Conservation (phyloP, 139 green algal genomes). For the Diplosphaera chodatii region DNA sequence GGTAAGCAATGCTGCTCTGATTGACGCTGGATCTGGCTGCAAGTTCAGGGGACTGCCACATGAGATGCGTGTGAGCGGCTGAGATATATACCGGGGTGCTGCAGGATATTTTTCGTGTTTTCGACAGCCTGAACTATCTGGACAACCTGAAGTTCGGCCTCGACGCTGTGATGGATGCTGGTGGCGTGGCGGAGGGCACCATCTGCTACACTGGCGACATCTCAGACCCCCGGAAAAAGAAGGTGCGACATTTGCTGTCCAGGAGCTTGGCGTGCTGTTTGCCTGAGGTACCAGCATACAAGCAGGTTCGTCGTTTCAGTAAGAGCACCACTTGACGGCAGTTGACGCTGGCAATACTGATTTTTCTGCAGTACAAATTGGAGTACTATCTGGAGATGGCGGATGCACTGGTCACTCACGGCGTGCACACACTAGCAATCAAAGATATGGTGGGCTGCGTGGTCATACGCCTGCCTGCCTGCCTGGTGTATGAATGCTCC, state of each 20-base stretch:
- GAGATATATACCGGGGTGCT: too few species aligned
- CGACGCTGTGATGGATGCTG: conserved; percentile 35
- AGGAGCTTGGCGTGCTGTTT: too few species aligned
- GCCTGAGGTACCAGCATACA: too few species aligned
- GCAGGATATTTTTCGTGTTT: conserved; percentile 86
- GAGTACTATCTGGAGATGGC: conserved; percentile 90
- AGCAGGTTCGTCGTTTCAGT: too few species aligned
- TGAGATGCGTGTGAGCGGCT: too few species aligned
- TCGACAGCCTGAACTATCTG: conserved; percentile 82
- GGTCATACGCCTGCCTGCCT: background rate
- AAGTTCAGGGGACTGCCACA: too few species aligned
- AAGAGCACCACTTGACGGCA: too few species aligned
- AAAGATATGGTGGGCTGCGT: conserved; percentile 57
- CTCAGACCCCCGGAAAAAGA: conserved; percentile 40
- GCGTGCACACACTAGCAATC: conserved; percentile 80
- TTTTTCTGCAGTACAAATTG: conserved; percentile 85
- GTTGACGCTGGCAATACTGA: too few species aligned
- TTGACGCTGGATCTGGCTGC: too few species aligned
- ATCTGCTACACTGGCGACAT: conserved; percentile 94
- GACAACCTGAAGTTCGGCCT: conserved; percentile 88
- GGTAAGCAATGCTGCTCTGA: too few species aligned
- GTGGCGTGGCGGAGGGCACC: conserved; percentile 50
- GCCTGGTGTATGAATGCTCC: background rate
- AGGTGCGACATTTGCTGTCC: conserved; percentile 19
- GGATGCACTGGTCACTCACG: conserved; percentile 73